Evolutionary conservation across 2,329 filamentous ascomycete species (phyloP).

Genomic region (Fusarium decemcellulare): DNA sequence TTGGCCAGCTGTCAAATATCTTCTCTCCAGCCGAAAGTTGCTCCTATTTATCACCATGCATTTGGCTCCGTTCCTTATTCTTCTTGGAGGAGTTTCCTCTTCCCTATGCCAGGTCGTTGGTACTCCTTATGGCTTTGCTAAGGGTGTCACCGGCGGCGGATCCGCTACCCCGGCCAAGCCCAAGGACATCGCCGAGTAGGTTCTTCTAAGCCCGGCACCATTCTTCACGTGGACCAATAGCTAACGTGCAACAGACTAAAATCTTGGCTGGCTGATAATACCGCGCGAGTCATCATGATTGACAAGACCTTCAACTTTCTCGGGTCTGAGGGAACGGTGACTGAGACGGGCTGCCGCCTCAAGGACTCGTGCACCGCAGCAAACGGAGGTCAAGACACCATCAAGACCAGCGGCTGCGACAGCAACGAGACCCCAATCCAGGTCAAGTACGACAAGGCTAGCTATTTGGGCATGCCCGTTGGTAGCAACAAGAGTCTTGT

Average conservation of each 20-base stretch:
- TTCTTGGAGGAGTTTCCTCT: not conserved
- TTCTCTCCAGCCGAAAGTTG: too few relatives aligned
- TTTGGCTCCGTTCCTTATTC: not conserved
- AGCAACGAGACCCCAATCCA: constrained; percentile 9
- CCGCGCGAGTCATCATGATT: constrained; percentile 52
- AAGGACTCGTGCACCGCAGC: constrained; percentile 30
- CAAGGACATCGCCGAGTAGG: constrained; percentile 5
- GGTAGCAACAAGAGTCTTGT: constrained; percentile 57
- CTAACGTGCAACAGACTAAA: not conserved
- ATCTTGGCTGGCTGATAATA: not conserved
- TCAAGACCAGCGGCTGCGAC: constrained; percentile 35
- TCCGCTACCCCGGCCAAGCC: not conserved
- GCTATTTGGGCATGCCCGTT: constrained; percentile 43
- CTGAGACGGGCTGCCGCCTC: constrained; percentile 35
- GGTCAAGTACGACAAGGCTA: constrained; percentile 52
- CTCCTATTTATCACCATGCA: not conserved
- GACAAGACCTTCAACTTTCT: constrained; percentile 48
- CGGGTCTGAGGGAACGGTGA: constrained; percentile 39
- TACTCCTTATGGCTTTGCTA: not conserved
- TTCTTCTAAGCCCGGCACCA: too few relatives aligned
- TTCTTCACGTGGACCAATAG: too few relatives aligned
- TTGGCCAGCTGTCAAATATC: too few relatives aligned
- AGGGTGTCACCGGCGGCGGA: constrained; percentile 2
- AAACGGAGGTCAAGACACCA: constrained; percentile 36
- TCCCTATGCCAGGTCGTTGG: not conserved